Evolutionary conservation across 495 filamentous ascomycete genomes (phyloP), one percentile per base, ranked within the genome.

Genomic region (Penicillium tannophilum): DNA sequence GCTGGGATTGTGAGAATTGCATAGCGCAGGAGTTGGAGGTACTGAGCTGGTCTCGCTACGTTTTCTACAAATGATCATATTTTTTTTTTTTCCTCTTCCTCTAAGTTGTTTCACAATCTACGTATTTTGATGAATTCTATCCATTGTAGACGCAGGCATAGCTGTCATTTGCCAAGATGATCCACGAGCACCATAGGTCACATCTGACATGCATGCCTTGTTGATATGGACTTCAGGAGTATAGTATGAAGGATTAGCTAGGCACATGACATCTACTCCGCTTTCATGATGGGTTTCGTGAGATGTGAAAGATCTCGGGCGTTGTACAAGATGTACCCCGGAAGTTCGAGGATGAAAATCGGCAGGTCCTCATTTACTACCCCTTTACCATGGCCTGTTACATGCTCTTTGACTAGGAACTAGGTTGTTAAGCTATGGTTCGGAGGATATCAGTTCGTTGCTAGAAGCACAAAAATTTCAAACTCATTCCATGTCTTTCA

Each of bases 261-360:
- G 10, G 33, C 33, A 12, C 33, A 36, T 36, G 33, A 4, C 10
- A 12, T 36, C 14, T 14, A 10, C 7, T 11, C 23, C 14, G 24
- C 23, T 12, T 20, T 16, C 4, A 2, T 26, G 5, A 1, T n/a
- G n/a, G 54, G 36, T 8, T 20, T 31, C 23, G 17, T 23, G n/a
- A 51, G 20, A 35, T 51, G 48, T 26, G 31, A 28, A 31, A 14
- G 28, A 1, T 28, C 28, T 28, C 28, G 28, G 28, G 28, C 28
- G 50, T 48, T 52, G 30, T 43, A 36, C 44, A 36, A 48, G 44
- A 51, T 20, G 45, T 16, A 60, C 57, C 44, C 57, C 45, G 28
- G 16, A 26, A 30, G 20, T 46, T 11, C 11, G 17, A 46, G 43
- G 10, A 17, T 20, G 17, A 28, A 4, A 4, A 28, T 28, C 4